Evolutionary conservation across 1,284 basidiomycete genomes (phyloP), one percentile per base, ranked within the genome.

Genomic region (Cutaneotrichosporon sp.): DNA sequence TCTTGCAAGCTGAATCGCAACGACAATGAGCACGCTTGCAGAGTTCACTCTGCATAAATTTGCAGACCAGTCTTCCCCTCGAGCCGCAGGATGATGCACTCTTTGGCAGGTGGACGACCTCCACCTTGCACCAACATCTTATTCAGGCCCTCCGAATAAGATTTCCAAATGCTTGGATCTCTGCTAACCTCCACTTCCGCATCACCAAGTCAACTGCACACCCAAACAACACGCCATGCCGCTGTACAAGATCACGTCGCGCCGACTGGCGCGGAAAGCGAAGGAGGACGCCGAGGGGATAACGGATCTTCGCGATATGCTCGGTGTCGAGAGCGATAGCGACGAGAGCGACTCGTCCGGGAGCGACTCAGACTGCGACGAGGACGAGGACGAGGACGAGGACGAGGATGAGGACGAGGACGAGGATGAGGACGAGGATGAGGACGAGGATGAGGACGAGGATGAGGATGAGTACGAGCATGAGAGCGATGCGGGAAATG

Each of bases 241-340:
- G 17, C 55, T 93, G 84, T 92, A 88, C 79, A 90, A 91, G 76
- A 81, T 88, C 55, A 80, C 88, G 9, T 82, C 84, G 61, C 86
- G 84, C 68, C 80, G 85, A 49, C 78, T 80, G 32, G 79, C 79
- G 63, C 84, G 81, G 62, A 80, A 79, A 57, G 79, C 84, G 65
- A 78, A 84, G 60, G 85, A 86, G 57, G 85, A 66, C 35, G 81
- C 82, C 49, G 77, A 84, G 29, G 86, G 85, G 0, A 65, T 88
- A 6, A 82, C 88, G 52, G 82, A 81, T 20, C 17, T 65, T n/a
- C 62, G 48, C 19, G 53, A 44, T 29, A 53, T 65, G 61, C 85
- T 84, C 2, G 86, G 88, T 76, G 29, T 76, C 78, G 70, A 83
- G 83, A 49, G 48, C 76, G 29, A 76, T 77, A 52, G 59, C 31